Conservation (phyloP, 1,284 basidiomycete species). For the Rhodotorula sp. region DNA sequence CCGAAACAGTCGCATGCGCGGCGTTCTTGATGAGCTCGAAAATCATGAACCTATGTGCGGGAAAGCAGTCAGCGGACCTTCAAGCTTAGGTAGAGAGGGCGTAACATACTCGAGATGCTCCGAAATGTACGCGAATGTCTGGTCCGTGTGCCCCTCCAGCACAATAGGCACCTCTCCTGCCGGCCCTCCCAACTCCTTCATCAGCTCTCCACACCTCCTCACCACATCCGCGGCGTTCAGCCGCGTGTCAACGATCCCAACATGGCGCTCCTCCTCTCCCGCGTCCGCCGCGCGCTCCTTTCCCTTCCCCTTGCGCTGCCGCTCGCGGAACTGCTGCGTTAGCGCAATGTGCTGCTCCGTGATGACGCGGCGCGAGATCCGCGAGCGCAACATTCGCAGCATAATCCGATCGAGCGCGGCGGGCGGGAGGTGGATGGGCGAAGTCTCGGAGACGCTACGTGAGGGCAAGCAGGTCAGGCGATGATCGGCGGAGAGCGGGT, state of each 20-base stretch:
- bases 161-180: constrained; percentile 71
- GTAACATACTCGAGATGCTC: constrained; percentile 68
- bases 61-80: background rate
- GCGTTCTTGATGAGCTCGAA: constrained; percentile 86
- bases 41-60: constrained; percentile 67
- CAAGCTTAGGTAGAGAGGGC: background rate
- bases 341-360: constrained; percentile 87
- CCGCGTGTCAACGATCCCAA: constrained; percentile 82
- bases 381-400: constrained; percentile 84
- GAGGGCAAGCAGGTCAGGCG: constrained; percentile 11
- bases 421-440: constrained; percentile 73
- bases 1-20: constrained; percentile 35
- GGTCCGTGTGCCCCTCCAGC: constrained; percentile 52
- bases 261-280: constrained; percentile 52
- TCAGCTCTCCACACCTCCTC: constrained; percentile 64
- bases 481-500: background rate
- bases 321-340: constrained; percentile 61
- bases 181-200: constrained; percentile 62
- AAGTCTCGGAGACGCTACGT: constrained; percentile 53
- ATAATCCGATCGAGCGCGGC: constrained; percentile 83
- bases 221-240: constrained; percentile 71
- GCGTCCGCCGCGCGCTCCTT: constrained; percentile 45
- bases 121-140: constrained; percentile 78
- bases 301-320: constrained; percentile 54
- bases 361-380: constrained; percentile 84